Percentiles rank a stretch among this genome's conserved stretches.
Conservation (phyloP, 179 eudicot genomes). For the Patellifolia procumbens region DNA sequence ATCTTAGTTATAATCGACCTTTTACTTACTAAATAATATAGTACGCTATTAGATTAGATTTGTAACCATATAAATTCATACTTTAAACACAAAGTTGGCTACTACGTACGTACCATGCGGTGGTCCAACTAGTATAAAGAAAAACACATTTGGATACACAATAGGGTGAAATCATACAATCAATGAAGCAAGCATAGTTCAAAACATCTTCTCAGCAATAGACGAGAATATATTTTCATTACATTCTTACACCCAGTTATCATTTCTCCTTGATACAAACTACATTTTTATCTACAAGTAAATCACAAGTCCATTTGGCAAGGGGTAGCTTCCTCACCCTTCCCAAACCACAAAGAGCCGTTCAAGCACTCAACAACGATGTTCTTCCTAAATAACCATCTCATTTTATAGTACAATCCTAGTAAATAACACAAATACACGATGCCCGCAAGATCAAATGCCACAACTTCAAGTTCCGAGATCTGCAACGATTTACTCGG, state of each 20-base stretch:
- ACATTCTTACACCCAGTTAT: conserved; percentile 19
- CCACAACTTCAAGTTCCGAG: background rate
- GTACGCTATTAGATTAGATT: no score
- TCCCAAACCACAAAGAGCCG: conserved; percentile 1
- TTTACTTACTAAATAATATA: no score
- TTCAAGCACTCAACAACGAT: conserved; percentile 2
- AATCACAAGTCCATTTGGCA: conserved; percentile 15
- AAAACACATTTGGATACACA: no score
- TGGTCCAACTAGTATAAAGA: no score
- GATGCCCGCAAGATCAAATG: background rate
- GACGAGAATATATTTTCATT: conserved; percentile 7
- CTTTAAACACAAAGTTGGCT: no score
- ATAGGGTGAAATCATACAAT: background rate
- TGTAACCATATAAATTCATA: no score
- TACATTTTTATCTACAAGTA: conserved; percentile 36
- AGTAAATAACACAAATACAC: conserved; percentile 4
- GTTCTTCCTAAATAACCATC: conserved; percentile 10
- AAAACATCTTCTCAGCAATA: background rate
- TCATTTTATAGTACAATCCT: conserved; percentile 20
- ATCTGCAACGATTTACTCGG: background rate
- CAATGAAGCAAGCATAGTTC: background rate
- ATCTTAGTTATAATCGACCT: no score
- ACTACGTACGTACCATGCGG: no score
- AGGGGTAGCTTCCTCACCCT: conserved; percentile 14
- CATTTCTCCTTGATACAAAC: conserved; percentile 11